Evolutionary conservation across 179 eudicot genomes (phyloP), one percentile per base, ranked within the genome.

Genomic region (Gypsophila paniculata): DNA sequence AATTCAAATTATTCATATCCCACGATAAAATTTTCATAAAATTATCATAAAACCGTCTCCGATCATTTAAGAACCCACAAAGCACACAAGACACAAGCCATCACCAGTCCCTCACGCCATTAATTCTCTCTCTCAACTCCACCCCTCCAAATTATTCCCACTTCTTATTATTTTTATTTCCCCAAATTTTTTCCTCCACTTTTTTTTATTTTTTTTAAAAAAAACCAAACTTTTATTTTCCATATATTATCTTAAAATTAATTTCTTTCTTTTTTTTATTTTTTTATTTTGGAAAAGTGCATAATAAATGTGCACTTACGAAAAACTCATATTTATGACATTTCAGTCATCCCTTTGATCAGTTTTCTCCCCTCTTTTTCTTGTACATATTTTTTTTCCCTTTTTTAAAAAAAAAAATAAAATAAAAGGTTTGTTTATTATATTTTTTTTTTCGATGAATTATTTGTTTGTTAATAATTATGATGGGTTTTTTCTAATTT

Each of bases 281-380:
- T 58, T 52, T 63, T 73, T 62, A 42, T 49, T 79, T 65, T 1
- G 4, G 4, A 29, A 29, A 29, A 72, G 65, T 75, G 49, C 76
- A 36, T 66, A 67, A 79, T 79, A 71, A 65, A 75, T 79, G 79
- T 71, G 66, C 65, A 75, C 58, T 69, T 34, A 59, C 39, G 60
- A 29, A 29, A 29, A 44, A 49, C 38, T 49, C 65, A 60, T 74
- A 78, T 82, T 82, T 63, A 82, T 72, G 77, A 72, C 84, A 61
- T 78, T 78, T 78, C 81, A 74, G 79, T 72, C 75, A 72, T 78
- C 73, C 76, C 74, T 21, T 34, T 82, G 75, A 75, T 69, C 71
- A 48, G 42, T 61, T 61, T 68, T 71, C 10, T 18, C 11, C 58
- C 53, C 21, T 58, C 38, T 26, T 21, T 36, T 64, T 36, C 26